A percentile compares a stretch with the other conserved stretches of the same genome.
Evolutionary conservation across 1,284 basidiomycete genomes (phyloP).

Genomic region (Cryptococcus deneoformans): DNA sequence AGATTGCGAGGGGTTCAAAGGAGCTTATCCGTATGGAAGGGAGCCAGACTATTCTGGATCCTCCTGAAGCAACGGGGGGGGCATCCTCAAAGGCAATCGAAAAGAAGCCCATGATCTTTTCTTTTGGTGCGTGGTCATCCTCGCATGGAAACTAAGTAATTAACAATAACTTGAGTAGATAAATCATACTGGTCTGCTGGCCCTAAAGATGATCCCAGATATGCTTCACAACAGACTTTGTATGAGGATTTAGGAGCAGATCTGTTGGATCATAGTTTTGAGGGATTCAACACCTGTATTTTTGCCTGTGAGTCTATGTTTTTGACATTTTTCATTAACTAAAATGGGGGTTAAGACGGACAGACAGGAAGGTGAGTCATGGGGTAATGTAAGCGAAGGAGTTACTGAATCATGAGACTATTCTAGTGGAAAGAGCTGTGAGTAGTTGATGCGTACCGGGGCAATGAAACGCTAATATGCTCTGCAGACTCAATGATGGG

Average conservation of each 20-base stretch:
- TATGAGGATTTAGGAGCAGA: slow-evolving; percentile 95
- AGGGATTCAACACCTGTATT: slow-evolving; percentile 97
- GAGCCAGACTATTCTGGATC: slow-evolving; percentile 83
- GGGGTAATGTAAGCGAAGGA: not conserved
- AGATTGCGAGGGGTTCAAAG: slow-evolving; percentile 86
- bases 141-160: not conserved
- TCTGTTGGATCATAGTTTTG: slow-evolving; percentile 88
- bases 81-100: slow-evolving; percentile 64
- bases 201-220: slow-evolving; percentile 75
- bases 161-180: slow-evolving; percentile 52
- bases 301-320: slow-evolving; percentile 77
- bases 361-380: slow-evolving; percentile 45
- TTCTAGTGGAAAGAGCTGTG: slow-evolving; percentile 46
- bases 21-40: slow-evolving; percentile 89
- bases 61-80: slow-evolving; percentile 59
- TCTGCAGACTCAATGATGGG: slow-evolving; percentile 84
- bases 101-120: slow-evolving; percentile 82
- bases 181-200: slow-evolving; percentile 96
- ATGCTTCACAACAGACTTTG: slow-evolving; percentile 89
- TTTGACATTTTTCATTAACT: not conserved
- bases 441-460: slow-evolving; percentile 3
- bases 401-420: slow-evolving; percentile 1
- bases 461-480: slow-evolving; percentile 16
- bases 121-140: slow-evolving; percentile 56
- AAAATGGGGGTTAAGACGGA: slow-evolving; percentile 31